Conservation (phyloP, 164 flowering plant genomes). For the Nymphaea colorata region DNA sequence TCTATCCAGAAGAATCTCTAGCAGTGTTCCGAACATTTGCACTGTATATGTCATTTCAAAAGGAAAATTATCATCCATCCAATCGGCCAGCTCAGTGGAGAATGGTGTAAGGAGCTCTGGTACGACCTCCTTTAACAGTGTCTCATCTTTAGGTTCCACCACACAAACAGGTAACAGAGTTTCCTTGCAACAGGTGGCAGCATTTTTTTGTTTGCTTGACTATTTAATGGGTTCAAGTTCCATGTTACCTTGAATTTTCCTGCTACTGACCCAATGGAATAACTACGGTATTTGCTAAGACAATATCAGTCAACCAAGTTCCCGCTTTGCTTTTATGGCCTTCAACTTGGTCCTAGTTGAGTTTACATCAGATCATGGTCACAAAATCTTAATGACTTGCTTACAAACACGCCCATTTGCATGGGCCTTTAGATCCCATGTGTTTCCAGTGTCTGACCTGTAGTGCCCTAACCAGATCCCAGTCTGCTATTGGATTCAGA, state of each 20-base stretch:
- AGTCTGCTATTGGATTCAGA: too few relatives aligned
- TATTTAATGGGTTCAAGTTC: background rate
- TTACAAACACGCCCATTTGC: too few relatives aligned
- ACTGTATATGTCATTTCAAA: constrained; percentile 62
- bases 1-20: constrained; percentile 53
- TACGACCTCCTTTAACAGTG: constrained; percentile 17
- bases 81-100: constrained; percentile 40
- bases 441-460: too few relatives aligned
- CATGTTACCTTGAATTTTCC: background rate
- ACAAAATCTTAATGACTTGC: too few relatives aligned
- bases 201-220: background rate
- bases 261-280: too few relatives aligned
- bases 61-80: constrained; percentile 56
- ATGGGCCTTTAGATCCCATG: too few relatives aligned
- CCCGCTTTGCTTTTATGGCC: too few relatives aligned
- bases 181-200: background rate
- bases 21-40: constrained; percentile 46
- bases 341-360: too few relatives aligned
- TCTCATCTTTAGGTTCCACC: constrained; percentile 22
- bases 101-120: constrained; percentile 24
- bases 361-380: too few relatives aligned
- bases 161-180: constrained; percentile 21
- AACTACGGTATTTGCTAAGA: too few relatives aligned
- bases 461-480: too few relatives aligned
- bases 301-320: too few relatives aligned